Evolutionary conservation across 352 stramenopile genomes (phyloP).

Genomic region (Phytophthora meadii): DNA sequence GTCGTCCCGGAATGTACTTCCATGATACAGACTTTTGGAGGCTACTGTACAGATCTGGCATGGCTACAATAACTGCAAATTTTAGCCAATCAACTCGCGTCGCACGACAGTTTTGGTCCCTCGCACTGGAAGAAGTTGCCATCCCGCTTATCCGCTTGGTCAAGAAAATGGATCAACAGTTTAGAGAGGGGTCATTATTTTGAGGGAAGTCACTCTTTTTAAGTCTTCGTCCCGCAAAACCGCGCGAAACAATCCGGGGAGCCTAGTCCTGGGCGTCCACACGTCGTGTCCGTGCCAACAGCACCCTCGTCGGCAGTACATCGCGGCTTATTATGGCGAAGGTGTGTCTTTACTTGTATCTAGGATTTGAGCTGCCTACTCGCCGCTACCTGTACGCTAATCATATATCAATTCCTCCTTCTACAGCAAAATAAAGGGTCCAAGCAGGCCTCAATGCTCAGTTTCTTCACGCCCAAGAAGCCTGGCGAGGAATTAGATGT

Average conservation of each 20-base stretch:
- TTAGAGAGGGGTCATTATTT: conserved; percentile 4
- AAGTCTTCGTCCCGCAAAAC: conserved; percentile 12
- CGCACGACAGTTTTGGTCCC: too few relatives aligned
- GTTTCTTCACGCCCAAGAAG: conserved; percentile 80
- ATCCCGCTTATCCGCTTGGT: too few relatives aligned
- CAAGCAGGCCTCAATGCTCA: conserved; percentile 70
- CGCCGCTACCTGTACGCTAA: too few relatives aligned
- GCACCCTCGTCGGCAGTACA: not conserved
- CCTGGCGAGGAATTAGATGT: conserved; percentile 25
- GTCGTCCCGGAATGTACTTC: too few relatives aligned
- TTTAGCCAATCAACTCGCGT: too few relatives aligned
- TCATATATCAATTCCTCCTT: conserved; percentile 15
- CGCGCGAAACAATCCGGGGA: conserved; percentile 25
- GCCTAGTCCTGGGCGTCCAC: conserved; percentile 3
- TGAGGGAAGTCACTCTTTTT: conserved; percentile 16
- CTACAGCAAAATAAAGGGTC: conserved; percentile 60
- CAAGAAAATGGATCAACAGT: too few relatives aligned
- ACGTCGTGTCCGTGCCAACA: conserved; percentile 9
- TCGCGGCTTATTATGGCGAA: conserved; percentile 19
- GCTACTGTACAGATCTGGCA: too few relatives aligned
- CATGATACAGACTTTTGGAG: too few relatives aligned
- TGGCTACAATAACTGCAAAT: too few relatives aligned
- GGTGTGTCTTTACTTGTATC: conserved; percentile 19
- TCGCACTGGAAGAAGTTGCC: too few relatives aligned
- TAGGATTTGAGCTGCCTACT: not conserved